These are phyloP conservation scores for Sclerotinia trifoliorum DNA, from an alignment of 2,329 filamentous ascomycete species.

Conservation along the genomic window DNA sequence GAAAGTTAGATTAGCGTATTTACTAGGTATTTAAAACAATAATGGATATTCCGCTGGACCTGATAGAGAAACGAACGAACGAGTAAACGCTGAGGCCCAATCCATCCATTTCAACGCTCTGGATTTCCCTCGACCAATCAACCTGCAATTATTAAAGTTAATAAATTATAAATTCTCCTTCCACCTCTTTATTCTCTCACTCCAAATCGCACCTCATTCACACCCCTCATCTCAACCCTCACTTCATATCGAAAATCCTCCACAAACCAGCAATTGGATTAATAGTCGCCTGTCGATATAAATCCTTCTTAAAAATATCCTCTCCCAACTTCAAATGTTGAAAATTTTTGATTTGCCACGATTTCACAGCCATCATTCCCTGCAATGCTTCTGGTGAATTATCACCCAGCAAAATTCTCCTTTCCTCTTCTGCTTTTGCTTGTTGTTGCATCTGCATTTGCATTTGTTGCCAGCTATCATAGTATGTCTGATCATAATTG, in stretches of 20 bases:
- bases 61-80: neutral
- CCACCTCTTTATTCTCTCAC: too few relatives aligned
- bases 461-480: neutral
- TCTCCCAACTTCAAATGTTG: slow-evolving; percentile 26
- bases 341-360: slow-evolving; percentile 24
- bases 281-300: slow-evolving; percentile 24
- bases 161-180: neutral
- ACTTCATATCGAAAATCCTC: slow-evolving; percentile 28
- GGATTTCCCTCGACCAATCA: neutral
- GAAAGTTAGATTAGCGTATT: neutral
- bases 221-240: neutral
- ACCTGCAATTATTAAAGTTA: neutral
- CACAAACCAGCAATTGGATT: slow-evolving; percentile 25
- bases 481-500: slow-evolving; percentile 1
- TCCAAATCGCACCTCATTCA: too few relatives aligned
- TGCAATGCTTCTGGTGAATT: slow-evolving; percentile 25
- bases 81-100: neutral
- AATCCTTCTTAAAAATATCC: slow-evolving; percentile 26
- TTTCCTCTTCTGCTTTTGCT: slow-evolving; percentile 18
- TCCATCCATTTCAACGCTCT: too few relatives aligned
- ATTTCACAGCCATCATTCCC: slow-evolving; percentile 26
- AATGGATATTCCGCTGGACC: neutral
- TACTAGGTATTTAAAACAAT: neutral
- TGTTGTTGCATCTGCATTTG: neutral
- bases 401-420: slow-evolving; percentile 24